Evolutionary conservation across 1,139 yeast genomes (phyloP).

Genomic region (Hyphopichia pseudoburtonii): DNA sequence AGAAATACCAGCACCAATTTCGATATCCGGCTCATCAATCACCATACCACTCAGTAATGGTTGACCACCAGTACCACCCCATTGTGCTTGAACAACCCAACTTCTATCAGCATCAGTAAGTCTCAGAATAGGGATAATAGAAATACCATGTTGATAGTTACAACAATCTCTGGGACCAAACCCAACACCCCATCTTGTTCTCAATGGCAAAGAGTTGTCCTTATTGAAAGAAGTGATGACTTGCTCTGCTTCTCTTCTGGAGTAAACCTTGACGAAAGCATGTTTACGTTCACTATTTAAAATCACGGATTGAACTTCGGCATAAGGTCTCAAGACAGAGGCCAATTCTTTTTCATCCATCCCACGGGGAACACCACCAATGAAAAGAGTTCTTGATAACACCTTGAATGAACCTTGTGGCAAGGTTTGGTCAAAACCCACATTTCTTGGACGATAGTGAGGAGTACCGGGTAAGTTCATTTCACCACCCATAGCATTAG

Average conservation of each 20-base stretch:
- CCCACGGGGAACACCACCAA: slow-evolving; percentile 87
- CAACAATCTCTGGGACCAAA: slow-evolving; percentile 98
- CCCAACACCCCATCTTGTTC: slow-evolving; percentile 98
- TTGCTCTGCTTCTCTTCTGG: slow-evolving; percentile 89
- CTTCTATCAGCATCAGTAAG: slow-evolving; percentile 90
- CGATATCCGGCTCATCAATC: slow-evolving; percentile 96
- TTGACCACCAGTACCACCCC: slow-evolving; percentile 96
- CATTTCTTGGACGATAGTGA: slow-evolving; percentile 70
- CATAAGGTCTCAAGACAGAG: slow-evolving; percentile 74
- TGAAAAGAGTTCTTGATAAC: slow-evolving; percentile 82
- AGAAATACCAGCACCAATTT: slow-evolving; percentile 90
- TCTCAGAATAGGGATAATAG: slow-evolving; percentile 81
- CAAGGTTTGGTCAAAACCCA: slow-evolving; percentile 65
- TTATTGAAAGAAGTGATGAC: slow-evolving; percentile 59
- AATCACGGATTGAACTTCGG: slow-evolving; percentile 91
- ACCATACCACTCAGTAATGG: slow-evolving; percentile 81
- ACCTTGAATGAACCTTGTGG: slow-evolving; percentile 86
- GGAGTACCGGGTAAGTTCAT: slow-evolving; percentile 67
- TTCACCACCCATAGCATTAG: slow-evolving; percentile 42
- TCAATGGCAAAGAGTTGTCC: slow-evolving; percentile 54
- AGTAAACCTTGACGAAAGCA: slow-evolving; percentile 94
- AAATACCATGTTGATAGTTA: slow-evolving; percentile 87
- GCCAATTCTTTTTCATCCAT: slow-evolving; percentile 78
- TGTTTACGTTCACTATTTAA: slow-evolving; percentile 87
- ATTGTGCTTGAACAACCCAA: slow-evolving; percentile 89